Conservation (phyloP, 2,329 filamentous ascomycete genomes). For the Dichotomopilus funicola region DNA sequence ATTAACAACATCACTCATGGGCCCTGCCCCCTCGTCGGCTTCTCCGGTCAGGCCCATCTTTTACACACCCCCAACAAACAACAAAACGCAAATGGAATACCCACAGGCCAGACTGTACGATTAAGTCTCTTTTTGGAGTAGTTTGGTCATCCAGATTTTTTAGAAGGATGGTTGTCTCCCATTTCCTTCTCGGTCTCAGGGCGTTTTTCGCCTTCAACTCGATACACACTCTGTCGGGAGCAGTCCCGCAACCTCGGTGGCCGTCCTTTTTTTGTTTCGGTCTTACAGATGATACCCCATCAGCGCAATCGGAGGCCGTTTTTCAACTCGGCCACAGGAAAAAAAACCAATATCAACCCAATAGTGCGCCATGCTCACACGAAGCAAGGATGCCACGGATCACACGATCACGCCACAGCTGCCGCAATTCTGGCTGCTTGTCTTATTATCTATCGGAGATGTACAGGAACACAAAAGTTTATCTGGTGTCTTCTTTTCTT, state of each 20-base stretch:
- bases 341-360: background rate
- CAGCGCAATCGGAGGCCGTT: conserved; percentile 6
- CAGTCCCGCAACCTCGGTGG: conserved; percentile 22
- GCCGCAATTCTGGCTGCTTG: background rate
- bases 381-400: conserved; percentile 10
- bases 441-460: background rate
- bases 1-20: background rate
- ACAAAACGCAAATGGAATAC: conserved; percentile 16
- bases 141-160: conserved; percentile 21
- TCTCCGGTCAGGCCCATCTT: background rate
- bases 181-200: background rate
- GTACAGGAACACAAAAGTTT: conserved; percentile 18
- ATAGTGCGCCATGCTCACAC: conserved; percentile 4
- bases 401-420: conserved; percentile 7
- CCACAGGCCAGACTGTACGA: conserved; percentile 24
- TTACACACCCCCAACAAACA: conserved; percentile 9
- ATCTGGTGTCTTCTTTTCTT: conserved; percentile 10
- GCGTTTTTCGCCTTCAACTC: conserved; percentile 11
- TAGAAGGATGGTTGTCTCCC: conserved; percentile 15
- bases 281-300: conserved; percentile 21
- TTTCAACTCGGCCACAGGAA: background rate
- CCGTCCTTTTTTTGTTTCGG: conserved; percentile 18
- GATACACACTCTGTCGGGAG: conserved; percentile 19
- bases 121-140: conserved; percentile 24
- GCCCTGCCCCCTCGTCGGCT: conserved; percentile 1